Evolutionary conservation across 2,329 filamentous ascomycete genomes (phyloP).

Genomic region (Teratosphaeria viscida): DNA sequence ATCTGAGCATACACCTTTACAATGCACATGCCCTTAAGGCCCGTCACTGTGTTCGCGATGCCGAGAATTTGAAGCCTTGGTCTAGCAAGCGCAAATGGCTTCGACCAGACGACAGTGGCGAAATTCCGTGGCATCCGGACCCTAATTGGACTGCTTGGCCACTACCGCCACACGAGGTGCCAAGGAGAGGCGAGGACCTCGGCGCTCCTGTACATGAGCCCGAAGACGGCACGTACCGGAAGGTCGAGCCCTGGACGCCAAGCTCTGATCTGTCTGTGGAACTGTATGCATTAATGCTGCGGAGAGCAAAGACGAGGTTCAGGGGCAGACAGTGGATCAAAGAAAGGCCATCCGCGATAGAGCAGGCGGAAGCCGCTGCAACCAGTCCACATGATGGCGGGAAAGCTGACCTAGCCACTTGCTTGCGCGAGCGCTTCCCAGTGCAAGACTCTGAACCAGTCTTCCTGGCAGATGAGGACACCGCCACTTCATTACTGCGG

Average conservation of each 20-base stretch:
- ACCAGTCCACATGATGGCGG: neutral
- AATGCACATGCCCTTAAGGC: conserved; percentile 62
- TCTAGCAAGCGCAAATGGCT: conserved; percentile 33
- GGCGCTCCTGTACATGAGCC: conserved; percentile 21
- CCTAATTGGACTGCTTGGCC: conserved; percentile 81
- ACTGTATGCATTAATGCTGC: conserved; percentile 55
- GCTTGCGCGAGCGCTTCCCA: neutral
- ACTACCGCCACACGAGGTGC: conserved; percentile 51
- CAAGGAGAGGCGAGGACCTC: conserved; percentile 44
- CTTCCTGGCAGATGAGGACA: conserved; percentile 60
- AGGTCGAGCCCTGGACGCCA: conserved; percentile 30
- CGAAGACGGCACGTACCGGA: conserved; percentile 8
- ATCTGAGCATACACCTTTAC: conserved; percentile 69
- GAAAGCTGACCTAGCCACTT: neutral
- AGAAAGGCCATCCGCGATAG: neutral
- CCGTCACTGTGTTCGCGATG: conserved; percentile 20
- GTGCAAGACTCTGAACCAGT: conserved; percentile 30
- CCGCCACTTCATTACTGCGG: conserved; percentile 52
- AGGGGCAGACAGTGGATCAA: conserved; percentile 1
- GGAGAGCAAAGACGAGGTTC: conserved; percentile 52
- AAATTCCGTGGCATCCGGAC: conserved; percentile 34
- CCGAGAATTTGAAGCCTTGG: conserved; percentile 19
- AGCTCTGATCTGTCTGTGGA: conserved; percentile 59
- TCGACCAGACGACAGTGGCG: conserved; percentile 19
- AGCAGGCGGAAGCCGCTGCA: neutral